phyloP scores from a whole-genome alignment of 1,284 basidiomycete species.

The Termitomyces sp. region DNA sequence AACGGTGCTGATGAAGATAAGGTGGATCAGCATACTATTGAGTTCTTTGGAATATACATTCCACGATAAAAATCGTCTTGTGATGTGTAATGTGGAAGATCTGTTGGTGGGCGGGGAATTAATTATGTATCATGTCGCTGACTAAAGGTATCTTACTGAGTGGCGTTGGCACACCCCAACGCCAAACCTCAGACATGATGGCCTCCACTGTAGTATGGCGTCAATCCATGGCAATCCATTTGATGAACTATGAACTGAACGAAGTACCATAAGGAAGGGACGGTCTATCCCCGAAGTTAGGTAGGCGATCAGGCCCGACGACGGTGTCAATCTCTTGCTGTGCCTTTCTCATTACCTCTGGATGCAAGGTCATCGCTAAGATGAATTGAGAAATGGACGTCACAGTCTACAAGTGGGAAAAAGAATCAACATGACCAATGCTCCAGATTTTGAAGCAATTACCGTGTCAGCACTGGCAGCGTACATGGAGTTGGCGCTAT shows the following conservation, averaged over 20 bases:
- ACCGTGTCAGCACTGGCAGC: conserved; percentile 41
- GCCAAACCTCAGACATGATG: conserved; percentile 21
- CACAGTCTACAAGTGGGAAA: conserved; percentile 25
- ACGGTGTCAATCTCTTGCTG: conserved; percentile 38
- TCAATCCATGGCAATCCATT: background rate
- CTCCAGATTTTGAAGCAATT: conserved; percentile 9
- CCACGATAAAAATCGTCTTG: conserved; percentile 32
- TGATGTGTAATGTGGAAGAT: conserved; percentile 29
- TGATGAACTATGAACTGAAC: conserved; percentile 1
- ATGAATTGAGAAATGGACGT: conserved; percentile 33
- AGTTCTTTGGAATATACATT: conserved; percentile 29
- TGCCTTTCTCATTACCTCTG: conserved; percentile 29
- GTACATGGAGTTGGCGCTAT: conserved; percentile 50
- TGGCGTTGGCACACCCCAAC: conserved; percentile 31
- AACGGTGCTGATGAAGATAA: conserved; percentile 13
- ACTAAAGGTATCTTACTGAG: conserved; percentile 18
- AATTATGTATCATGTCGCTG: background rate
- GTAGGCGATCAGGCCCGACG: conserved; percentile 29
- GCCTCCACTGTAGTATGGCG: conserved; percentile 22
- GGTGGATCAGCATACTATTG: conserved; percentile 23
- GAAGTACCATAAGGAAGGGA: conserved; percentile 29
- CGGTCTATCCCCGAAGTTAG: conserved; percentile 30
- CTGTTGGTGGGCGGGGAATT: conserved; percentile 7
- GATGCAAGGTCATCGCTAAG: conserved; percentile 38
- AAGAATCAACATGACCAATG: background rate